phyloP scores from a whole-genome alignment of 1,284 basidiomycete genomes.

The Cutaneotrichosporon spelunceum region DNA sequence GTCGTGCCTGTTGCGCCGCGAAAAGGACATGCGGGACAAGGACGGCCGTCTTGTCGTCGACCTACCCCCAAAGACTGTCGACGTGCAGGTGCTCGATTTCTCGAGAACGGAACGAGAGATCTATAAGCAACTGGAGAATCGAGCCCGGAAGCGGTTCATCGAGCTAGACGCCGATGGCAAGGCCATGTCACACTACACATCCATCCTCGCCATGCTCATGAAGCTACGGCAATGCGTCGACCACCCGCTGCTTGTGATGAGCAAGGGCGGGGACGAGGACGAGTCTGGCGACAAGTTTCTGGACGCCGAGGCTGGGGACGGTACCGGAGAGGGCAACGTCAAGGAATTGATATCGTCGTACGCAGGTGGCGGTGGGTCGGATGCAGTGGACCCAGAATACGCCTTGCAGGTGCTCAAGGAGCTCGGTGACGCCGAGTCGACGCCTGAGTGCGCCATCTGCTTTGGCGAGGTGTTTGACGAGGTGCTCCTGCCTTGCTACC shows the following conservation, averaged over 20 bases:
- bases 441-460: conserved; percentile 75
- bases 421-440: conserved; percentile 52
- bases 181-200: conserved; percentile 79
- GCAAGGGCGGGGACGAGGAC: conserved; percentile 55
- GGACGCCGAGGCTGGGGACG: conserved; percentile 35
- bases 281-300: conserved; percentile 52
- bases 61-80: conserved; percentile 77
- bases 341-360: conserved; percentile 64
- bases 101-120: conserved; percentile 72
- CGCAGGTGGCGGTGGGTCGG: conserved; percentile 50
- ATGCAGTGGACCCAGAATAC: conserved; percentile 53
- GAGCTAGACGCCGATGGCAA: conserved; percentile 70
- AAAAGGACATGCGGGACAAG: conserved; percentile 88
- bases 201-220: conserved; percentile 88
- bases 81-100: conserved; percentile 69
- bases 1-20: conserved; percentile 80
- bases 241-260: conserved; percentile 70
- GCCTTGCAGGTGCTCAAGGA: conserved; percentile 66
- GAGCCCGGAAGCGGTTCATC: conserved; percentile 59
- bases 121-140: conserved; percentile 58
- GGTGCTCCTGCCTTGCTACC: conserved; percentile 73
- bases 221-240: conserved; percentile 82
- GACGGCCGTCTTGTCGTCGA: conserved; percentile 87
- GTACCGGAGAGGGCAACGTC: conserved; percentile 54
- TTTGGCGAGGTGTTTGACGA: conserved; percentile 54